Evolutionary conservation across 1,284 basidiomycete species (phyloP), one percentile per base, ranked within the genome.

Genomic region (Rhodotorula sp.): DNA sequence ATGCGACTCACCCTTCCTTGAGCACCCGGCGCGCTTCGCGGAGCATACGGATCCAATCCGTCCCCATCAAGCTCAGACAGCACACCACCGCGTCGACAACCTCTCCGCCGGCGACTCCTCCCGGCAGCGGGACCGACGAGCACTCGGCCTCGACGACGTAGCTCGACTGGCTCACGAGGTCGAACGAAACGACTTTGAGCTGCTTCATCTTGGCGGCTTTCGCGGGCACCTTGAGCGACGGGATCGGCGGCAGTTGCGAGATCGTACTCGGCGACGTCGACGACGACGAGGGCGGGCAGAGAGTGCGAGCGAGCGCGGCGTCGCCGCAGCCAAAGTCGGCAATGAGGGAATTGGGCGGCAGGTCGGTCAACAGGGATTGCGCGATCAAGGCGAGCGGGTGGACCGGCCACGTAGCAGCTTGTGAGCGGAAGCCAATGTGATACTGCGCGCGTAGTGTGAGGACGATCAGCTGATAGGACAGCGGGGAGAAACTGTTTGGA

Each of bases 301-400:
- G 85, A 2, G 85, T 84, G 62, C 86, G 88, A 0, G 94, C 95
- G 28, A 99, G 85, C 3, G 90, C 87, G 18, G 93, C 97, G 79
- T 98, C 94, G 19, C 97, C 97, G 76, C 95, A 98, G 12, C 97
- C 97, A 31, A 99, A 84, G 82, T 99, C 97, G 31, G 88, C 93
- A 60, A 99, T 88, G 70, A 98, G 83, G 0, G 89, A 89, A 4
- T 77, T 76, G 67, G 85, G 85, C 26, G 83, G 68, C 8, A 91
- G 86, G 73, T 88, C 88, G 38, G 84, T 81, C 15, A 86, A 66
- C 62, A 81, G 87, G 28, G 91, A 83, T 16, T 72, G 83, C 63
- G 90, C 86, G 79, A 93, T 92, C 79, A 90, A 85, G 47, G 89
- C 84, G 31, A 95, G 88, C 1, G 94, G 94, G 78, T 95, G 95